These are phyloP conservation scores for Azolla pinnata DNA, from an alignment of 75 land plant species.

Conservation along the genomic window DNA sequence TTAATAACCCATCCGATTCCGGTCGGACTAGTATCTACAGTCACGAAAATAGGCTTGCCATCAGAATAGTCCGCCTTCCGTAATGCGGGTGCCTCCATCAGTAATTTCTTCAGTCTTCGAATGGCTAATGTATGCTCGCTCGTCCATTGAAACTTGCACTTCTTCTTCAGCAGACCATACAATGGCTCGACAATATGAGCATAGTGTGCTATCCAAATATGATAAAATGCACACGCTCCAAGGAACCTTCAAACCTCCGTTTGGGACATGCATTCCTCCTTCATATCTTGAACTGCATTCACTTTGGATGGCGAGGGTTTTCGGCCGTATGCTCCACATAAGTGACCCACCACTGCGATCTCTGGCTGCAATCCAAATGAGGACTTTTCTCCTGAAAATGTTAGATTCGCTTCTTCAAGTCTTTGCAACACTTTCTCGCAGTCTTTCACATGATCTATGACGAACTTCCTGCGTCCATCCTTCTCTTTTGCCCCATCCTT, in stretches of 20 bases:
- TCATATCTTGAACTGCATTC: background rate
- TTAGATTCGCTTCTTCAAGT: conserved; percentile 4
- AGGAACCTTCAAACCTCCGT: background rate
- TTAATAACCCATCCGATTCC: too few species aligned
- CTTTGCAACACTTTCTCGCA: background rate
- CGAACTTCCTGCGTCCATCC: too few species aligned
- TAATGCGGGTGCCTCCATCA: background rate
- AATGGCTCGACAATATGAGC: background rate
- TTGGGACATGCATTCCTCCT: background rate
- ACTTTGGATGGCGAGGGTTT: conserved; percentile 1
- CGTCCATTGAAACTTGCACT: background rate
- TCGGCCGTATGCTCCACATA: conserved; percentile 1
- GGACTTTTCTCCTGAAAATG: background rate
- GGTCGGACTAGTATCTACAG: too few species aligned
- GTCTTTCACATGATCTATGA: background rate
- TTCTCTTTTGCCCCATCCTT: too few species aligned
- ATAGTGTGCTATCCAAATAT: conserved; percentile 5
- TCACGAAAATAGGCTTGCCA: too few species aligned
- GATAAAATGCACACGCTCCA: conserved; percentile 5
- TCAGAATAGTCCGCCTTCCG: conserved; percentile 2
- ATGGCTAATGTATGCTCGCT: conserved; percentile 1
- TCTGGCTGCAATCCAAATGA: background rate
- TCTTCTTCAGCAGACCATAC: conserved; percentile 4
- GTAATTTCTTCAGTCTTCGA: background rate
- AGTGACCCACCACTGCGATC: background rate